Percentiles rank a stretch among this genome's conserved stretches.
Evolutionary conservation across 2,329 filamentous ascomycete species (phyloP).

Genomic region (Erysiphe pisi): DNA sequence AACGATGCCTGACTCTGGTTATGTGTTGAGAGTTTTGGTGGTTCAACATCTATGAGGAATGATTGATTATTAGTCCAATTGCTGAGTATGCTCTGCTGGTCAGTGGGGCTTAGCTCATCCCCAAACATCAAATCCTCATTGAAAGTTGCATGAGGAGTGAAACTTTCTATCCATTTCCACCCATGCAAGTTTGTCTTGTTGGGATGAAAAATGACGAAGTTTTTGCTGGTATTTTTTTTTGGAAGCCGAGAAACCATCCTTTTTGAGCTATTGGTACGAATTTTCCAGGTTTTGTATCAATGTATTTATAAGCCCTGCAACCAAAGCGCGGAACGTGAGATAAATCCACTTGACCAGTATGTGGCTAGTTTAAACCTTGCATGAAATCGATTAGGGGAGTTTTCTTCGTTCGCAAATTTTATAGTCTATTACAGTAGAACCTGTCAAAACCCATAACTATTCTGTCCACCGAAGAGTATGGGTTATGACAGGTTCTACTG

Average conservation of each 20-base stretch:
- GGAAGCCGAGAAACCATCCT: slow-evolving; percentile 18
- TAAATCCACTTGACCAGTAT: slow-evolving; percentile 18
- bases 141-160: neutral
- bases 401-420: slow-evolving; percentile 24
- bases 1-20: neutral
- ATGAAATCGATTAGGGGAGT: slow-evolving; percentile 14
- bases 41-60: neutral
- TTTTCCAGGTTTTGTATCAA: slow-evolving; percentile 7
- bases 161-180: neutral
- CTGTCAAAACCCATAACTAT: no score
- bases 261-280: slow-evolving; percentile 1
- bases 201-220: slow-evolving; percentile 19
- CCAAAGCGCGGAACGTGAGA: neutral
- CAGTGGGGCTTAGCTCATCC: neutral
- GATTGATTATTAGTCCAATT: neutral
- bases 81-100: neutral
- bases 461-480: no score
- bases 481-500: no score
- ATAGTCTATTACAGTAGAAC: no score
- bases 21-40: neutral
- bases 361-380: slow-evolving; percentile 26
- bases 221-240: slow-evolving; percentile 19
- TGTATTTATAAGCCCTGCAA: slow-evolving; percentile 12
- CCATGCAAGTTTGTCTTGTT: neutral
- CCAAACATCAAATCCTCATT: neutral